These are phyloP conservation scores for Rhizomucor pusillus DNA, from an alignment of 371 early-diverging fungal species.

Conservation along the genomic window DNA sequence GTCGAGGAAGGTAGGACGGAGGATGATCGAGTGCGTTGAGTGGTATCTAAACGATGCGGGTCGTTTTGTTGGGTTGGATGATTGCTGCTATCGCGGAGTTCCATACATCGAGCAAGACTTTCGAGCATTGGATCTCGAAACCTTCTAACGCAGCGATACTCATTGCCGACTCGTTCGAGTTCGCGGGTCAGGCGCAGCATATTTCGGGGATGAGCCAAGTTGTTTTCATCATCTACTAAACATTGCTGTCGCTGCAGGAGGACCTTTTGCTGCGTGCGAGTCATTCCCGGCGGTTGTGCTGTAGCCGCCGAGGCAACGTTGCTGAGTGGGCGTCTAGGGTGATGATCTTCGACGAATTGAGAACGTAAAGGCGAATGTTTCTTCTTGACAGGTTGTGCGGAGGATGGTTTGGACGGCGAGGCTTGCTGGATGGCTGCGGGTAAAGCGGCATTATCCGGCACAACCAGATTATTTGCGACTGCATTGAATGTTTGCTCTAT, in stretches of 20 bases:
- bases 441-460: constrained; percentile 20
- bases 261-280: constrained; percentile 56
- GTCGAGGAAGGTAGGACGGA: constrained; percentile 13
- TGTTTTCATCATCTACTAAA: constrained; percentile 47
- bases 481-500: constrained; percentile 38
- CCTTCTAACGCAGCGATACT: constrained; percentile 34
- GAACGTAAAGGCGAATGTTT: constrained; percentile 11
- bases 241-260: constrained; percentile 49
- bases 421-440: constrained; percentile 8
- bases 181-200: constrained; percentile 49
- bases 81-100: constrained; percentile 2
- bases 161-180: constrained; percentile 42
- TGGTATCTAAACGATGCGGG: constrained; percentile 2
- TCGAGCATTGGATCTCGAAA: constrained; percentile 42
- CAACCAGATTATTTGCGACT: constrained; percentile 28
- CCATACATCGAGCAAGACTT: constrained; percentile 27
- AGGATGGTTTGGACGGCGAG: constrained; percentile 2
- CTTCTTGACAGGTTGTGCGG: not conserved
- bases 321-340: constrained; percentile 4
- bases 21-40: constrained; percentile 11
- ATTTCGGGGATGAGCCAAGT: constrained; percentile 46
- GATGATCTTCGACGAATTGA: constrained; percentile 13
- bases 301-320: constrained; percentile 23
- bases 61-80: not conserved
- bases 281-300: constrained; percentile 23